phyloP scores from a whole-genome alignment of 805 yeast species.

The Kodamaea restingae region DNA sequence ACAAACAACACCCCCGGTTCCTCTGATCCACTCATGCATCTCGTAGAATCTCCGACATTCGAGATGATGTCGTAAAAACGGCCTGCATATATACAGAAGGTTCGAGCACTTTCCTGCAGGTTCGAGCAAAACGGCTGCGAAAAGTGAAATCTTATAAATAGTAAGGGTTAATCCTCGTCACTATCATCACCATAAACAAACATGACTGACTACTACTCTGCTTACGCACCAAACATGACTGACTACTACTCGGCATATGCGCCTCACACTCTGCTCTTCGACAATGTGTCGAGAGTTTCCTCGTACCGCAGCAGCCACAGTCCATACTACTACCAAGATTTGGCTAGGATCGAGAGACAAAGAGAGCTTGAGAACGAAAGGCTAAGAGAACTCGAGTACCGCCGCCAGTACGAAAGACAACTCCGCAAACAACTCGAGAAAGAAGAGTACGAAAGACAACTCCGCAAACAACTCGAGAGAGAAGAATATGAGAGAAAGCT shows the following conservation, averaged over 20 bases:
- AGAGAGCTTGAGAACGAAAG: not conserved
- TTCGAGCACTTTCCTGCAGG: slow-evolving; percentile 3
- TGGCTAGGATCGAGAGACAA: slow-evolving; percentile 4
- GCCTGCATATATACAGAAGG: not conserved
- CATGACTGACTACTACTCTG: not conserved
- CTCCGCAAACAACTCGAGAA: not conserved
- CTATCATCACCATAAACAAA: not conserved
- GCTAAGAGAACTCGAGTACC: not conserved
- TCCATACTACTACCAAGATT: too few relatives aligned
- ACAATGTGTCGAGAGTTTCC: slow-evolving; percentile 1
- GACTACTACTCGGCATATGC: slow-evolving; percentile 5
- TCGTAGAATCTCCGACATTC: not conserved
- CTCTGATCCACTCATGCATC: too few relatives aligned
- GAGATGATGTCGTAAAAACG: not conserved
- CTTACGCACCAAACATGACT: slow-evolving; percentile 4
- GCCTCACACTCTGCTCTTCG: not conserved
- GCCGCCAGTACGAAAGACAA: not conserved
- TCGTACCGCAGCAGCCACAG: too few relatives aligned
- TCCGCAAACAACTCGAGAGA: too few relatives aligned
- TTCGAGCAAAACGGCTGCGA: slow-evolving; percentile 1
- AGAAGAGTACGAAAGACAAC: not conserved
- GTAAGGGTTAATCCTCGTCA: not conserved
- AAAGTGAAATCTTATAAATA: not conserved
- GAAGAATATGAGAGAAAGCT: slow-evolving; percentile 1
- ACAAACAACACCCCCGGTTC: too few relatives aligned